phyloP scores from a whole-genome alignment of 768 basidiomycete genomes.

The Porphyrellus cyaneotinctus region DNA sequence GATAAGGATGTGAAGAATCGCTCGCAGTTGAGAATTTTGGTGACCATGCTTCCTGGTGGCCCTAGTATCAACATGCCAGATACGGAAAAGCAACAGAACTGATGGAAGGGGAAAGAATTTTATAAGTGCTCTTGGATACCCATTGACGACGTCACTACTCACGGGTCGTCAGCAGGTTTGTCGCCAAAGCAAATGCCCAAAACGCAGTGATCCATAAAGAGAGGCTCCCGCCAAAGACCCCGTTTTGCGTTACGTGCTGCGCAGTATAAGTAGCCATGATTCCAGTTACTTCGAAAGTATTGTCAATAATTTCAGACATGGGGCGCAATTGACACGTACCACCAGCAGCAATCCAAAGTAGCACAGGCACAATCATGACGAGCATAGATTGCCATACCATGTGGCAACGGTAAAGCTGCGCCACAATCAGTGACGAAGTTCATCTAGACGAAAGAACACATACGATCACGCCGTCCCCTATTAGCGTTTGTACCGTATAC shows the following conservation, averaged over 20 bases:
- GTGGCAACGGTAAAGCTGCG: conserved; percentile 13
- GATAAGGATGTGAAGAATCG: not conserved
- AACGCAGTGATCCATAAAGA: conserved; percentile 5
- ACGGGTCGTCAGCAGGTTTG: conserved; percentile 12
- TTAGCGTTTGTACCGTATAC: conserved; percentile 10
- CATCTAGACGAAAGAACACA: not conserved
- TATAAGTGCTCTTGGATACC: not conserved
- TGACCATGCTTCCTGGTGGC: not conserved
- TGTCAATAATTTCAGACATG: not conserved
- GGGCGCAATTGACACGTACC: not conserved
- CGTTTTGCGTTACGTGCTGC: not conserved
- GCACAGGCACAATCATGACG: conserved; percentile 4
- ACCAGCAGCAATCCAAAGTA: conserved; percentile 2
- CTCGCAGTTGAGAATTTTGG: not conserved
- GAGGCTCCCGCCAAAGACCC: conserved; percentile 3
- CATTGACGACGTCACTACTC: not conserved
- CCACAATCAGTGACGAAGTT: not conserved
- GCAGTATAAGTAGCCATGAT: not conserved
- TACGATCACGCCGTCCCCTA: conserved; percentile 10
- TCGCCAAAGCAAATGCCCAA: conserved; percentile 1
- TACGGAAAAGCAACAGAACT: conserved; percentile 1
- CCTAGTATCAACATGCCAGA: conserved; percentile 5
- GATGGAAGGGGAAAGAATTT: not conserved
- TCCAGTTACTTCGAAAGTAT: conserved; percentile 6
- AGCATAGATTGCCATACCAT: conserved; percentile 4